Evolutionary conservation across 2,329 filamentous ascomycete genomes (phyloP), one percentile per base, ranked within the genome.

Genomic region (Penicillium psychrosexuale): DNA sequence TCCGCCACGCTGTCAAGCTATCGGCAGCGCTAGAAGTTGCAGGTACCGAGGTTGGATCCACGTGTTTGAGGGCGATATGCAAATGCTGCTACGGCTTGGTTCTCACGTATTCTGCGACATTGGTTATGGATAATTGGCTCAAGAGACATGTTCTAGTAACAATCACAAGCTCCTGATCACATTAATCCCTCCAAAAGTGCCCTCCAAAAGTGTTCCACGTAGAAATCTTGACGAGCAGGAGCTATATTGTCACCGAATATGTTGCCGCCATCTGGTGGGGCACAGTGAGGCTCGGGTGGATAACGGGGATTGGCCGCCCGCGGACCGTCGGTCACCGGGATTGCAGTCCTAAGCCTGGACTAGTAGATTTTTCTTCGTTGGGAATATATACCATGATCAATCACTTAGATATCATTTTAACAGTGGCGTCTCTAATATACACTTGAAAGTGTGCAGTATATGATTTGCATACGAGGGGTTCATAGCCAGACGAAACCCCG

Each of bases 1-100:
- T 56, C 11, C 40, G 54, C 15, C 33, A 57, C 46, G 45, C 39
- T 22, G 46, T 54, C 5, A 36, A 53, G 27, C 15, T 57, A 12
- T 39, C 31, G 5, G 13, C 13, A 5, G 31, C 42, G 2, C 27
- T 55, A 19, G 31, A 47, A 8, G 34, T 37, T 22, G 39, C n/a
- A 50, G 34, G 39, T 17, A 46, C 36, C 5, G 45, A 47, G 30
- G 45, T 27, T 24, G 38, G 9, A 13, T 8, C 8, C 30, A 43
- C 13, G 22, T 43, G 8, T 50, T 36, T 5, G 47, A 50, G 17
- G 28, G 47, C 3, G 28, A 50, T 11, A 22, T 43, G 28, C 38
- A 37, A 28, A 44, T 51, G 19, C 36, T 33, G 3, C 31, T 51
- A 31, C 55, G 40, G 13, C 22, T 51, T 43, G 52, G 47, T 3